Evolutionary conservation across 805 yeast genomes (phyloP), one percentile per base, ranked within the genome.

Genomic region (Lipomyces spencermartinsiae): DNA sequence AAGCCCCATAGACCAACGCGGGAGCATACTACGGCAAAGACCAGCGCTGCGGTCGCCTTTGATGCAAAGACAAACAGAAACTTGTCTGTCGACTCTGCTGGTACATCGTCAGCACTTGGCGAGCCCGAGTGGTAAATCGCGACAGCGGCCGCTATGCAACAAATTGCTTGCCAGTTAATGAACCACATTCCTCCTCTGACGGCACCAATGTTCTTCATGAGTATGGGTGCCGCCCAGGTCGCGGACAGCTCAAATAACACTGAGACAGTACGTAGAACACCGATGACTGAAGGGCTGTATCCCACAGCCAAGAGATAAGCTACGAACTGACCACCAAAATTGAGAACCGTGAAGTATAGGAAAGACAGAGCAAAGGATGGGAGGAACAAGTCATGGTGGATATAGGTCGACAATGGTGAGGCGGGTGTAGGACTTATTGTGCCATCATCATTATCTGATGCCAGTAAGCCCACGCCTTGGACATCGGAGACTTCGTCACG

Each of bases 1-100:
- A 78, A 80, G 31, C 83, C 82, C 83, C 83, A 81, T 10, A 81
- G 72, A 0, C 83, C 83, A 29, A 81, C 64, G 16, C 83, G 72
- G 22, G 80, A 76, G n/a, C 80, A 58, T 5, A 75, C 69, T 5
- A 75, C 76, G 7, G 78, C 79, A n/a, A 67, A 57, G 3, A 77
- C 63, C 37, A 75, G 58, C 4, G 67, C 65, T 12, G 65, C 51
- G 0, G 76, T 65, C 25, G 56, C 35, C 53, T 22, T 43, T 2
- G 78, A 78, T 33, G 74, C 69, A 62, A 74, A 74, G 46, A 74
- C 19, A 59, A 74, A 69, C 16, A 74, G 51, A 29, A 59, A 53
- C 29, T 61, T 59, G 51, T 43, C 58, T 0, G 22, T 16, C 22
- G 49, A n/a, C 49, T 43, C 22, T 43, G 7, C n/a, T 51, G 59